A percentile compares a stretch with the other conserved stretches of the same genome.
Conservation (phyloP, 192 early-diverging fungal species). For the Coemansia furcata region DNA sequence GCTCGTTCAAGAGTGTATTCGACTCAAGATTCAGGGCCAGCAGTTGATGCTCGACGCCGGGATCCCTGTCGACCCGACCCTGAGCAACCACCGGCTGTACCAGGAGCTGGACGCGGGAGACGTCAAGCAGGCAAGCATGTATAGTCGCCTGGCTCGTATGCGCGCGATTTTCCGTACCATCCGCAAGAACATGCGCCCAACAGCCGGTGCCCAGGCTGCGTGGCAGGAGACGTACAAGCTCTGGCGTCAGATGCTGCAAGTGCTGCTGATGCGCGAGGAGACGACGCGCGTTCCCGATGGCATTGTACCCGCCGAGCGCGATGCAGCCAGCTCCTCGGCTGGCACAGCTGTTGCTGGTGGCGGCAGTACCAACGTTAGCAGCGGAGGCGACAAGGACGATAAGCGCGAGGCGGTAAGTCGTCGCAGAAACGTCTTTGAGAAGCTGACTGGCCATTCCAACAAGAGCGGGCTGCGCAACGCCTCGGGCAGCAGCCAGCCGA, state of each 20-base stretch:
- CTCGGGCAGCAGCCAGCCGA: neutral
- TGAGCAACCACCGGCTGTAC: slow-evolving; percentile 84
- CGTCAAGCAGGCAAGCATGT: slow-evolving; percentile 63
- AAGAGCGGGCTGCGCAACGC: slow-evolving; percentile 23
- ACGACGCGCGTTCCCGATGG: slow-evolving; percentile 36
- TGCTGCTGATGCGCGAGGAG: slow-evolving; percentile 51
- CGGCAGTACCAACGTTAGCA: neutral
- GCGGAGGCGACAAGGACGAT: slow-evolving; percentile 19
- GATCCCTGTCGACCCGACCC: slow-evolving; percentile 59
- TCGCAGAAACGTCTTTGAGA: slow-evolving; percentile 50
- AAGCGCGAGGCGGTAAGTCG: slow-evolving; percentile 29
- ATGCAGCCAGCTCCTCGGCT: neutral
- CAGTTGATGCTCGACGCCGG: slow-evolving; percentile 63
- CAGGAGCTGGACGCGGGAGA: slow-evolving; percentile 82
- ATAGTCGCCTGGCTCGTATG: slow-evolving; percentile 50
- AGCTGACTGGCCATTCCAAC: slow-evolving; percentile 42
- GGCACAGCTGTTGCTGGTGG: neutral
- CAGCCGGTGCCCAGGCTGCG: slow-evolving; percentile 51
- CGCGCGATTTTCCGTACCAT: slow-evolving; percentile 51
- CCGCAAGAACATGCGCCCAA: slow-evolving; percentile 53
- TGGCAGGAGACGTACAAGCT: slow-evolving; percentile 55
- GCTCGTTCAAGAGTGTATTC: slow-evolving; percentile 43
- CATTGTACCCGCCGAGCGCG: slow-evolving; percentile 21
- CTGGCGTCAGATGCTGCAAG: slow-evolving; percentile 55
- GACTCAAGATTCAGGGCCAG: slow-evolving; percentile 39